Evolutionary conservation across 148 eudicot genomes (phyloP).

Genomic region (Rhododendron griersonianum): DNA sequence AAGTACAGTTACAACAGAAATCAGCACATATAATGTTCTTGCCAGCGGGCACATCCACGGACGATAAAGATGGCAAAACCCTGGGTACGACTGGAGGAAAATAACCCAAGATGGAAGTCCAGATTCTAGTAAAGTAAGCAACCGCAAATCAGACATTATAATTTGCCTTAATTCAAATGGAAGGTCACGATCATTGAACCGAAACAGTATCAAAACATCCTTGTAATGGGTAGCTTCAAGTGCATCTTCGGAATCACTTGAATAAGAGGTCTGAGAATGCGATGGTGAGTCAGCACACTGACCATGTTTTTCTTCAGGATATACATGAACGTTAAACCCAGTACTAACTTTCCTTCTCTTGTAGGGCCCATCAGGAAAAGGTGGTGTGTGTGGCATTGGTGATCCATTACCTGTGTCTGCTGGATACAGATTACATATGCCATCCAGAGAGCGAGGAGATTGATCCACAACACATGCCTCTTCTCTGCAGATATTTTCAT

Average conservation of each 20-base stretch:
- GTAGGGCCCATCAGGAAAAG: constrained; percentile 62
- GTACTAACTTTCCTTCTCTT: constrained; percentile 73
- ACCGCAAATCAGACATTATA: constrained; percentile 65
- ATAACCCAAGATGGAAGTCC: constrained; percentile 99
- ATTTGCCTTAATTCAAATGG: constrained; percentile 71
- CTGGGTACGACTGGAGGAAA: constrained; percentile 94
- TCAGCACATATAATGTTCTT: constrained; percentile 66
- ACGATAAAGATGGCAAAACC: constrained; percentile 78
- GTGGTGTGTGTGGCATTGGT: constrained; percentile 49
- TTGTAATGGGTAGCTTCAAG: constrained; percentile 59
- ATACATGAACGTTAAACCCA: constrained; percentile 32
- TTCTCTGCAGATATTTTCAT: constrained; percentile 25
- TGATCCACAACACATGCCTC: constrained; percentile 31
- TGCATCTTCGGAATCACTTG: constrained; percentile 48
- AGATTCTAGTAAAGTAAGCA: constrained; percentile 85
- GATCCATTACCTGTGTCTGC: constrained; percentile 19
- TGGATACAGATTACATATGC: constrained; percentile 31
- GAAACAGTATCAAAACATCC: constrained; percentile 72
- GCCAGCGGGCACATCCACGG: constrained; percentile 99
- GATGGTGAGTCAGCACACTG: constrained; percentile 37
- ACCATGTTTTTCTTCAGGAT: constrained; percentile 34
- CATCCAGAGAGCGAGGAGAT: constrained; percentile 28
- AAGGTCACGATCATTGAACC: constrained; percentile 79
- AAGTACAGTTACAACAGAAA: constrained; percentile 77
- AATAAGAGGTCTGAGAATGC: constrained; percentile 26